Base-by-base conservation (phyloP, 2,329 filamentous ascomycete genomes). In the Alternaria novae-zelandiae region DNA sequence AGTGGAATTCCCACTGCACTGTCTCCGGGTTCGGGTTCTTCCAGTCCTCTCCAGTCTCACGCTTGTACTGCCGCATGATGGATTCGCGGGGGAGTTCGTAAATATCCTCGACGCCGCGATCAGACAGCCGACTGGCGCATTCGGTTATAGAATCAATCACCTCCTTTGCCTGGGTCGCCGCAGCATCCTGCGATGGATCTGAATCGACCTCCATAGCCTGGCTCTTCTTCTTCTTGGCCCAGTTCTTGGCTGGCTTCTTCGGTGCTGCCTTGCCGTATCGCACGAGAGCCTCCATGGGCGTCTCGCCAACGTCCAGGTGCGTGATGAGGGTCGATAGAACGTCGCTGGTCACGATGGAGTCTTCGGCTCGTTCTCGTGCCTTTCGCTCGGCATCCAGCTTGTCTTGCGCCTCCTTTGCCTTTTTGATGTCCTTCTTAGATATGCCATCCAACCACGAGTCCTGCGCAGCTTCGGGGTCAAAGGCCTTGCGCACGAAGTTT, bases 361-460 rank as follows among this genome's bases (percentile, higher is more conserved):
- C 95, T 61, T 96, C 90, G 63, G 89, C 87, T 25, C 90, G 86
- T 61, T 90, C 89, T 70, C 89, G 89, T 73, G 89, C 86, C 61
- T 91, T 87, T 56, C 89, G 86, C 74, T 96, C 94, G 2, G 88
- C 88, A 65, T 97, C 93, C 28, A 94, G 87, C 81, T 90, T 93
- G 74, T 97, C 91, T 59, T 96, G 92, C 4, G 96, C 96, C 67
- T 92, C 93, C 44, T 90, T 93, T 0, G 96, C 96, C 66, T 88
- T 90, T 76, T 89, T 92, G 86, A 98, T 97, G 62, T 97, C 94
- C 79, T 95, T 97, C 79, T 97, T 97, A 70, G 91, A 96, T 20
- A 97, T 83, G 0, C 96, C 96, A 47, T 97, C 92, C 20, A 99
- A 82, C 96, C 96, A 99, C 30, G 87, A 87, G 81, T 99, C 96